Percentiles rank a stretch among this genome's conserved stretches.
Conservation (phyloP, 495 filamentous ascomycete genomes). For the Thermothielavioides terrestris region DNA sequence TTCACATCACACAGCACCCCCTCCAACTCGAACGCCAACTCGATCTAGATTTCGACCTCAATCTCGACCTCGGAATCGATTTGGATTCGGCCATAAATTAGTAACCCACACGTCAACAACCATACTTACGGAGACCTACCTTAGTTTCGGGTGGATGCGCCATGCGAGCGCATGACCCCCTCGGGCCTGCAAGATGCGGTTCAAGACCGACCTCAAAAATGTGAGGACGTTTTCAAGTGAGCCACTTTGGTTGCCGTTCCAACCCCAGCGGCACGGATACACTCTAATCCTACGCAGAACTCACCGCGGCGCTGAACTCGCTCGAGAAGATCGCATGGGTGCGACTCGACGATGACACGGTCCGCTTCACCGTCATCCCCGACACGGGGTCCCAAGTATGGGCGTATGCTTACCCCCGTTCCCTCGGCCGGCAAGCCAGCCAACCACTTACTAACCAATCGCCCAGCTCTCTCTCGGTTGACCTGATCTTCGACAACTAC, state of each 20-base stretch:
- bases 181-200: constrained; percentile 52
- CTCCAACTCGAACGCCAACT: too few species aligned
- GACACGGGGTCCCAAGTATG: constrained; percentile 93
- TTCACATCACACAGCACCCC: too few species aligned
- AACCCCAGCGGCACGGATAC: background rate
- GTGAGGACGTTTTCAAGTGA: constrained; percentile 77
- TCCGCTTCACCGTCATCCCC: constrained; percentile 91
- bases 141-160: too few species aligned
- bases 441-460: constrained; percentile 1
- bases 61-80: too few species aligned
- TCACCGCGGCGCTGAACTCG: constrained; percentile 75
- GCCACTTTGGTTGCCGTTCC: background rate
- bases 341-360: constrained; percentile 70
- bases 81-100: too few species aligned
- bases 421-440: background rate
- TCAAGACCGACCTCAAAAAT: constrained; percentile 71
- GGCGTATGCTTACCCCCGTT: constrained; percentile 54
- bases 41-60: too few species aligned
- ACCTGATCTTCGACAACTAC: constrained; percentile 86
- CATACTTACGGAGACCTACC: too few species aligned
- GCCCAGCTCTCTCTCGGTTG: constrained; percentile 47
- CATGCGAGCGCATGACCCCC: background rate
- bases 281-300: constrained; percentile 43
- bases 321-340: constrained; percentile 92
- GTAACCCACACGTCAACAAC: too few species aligned